Percentiles rank a stretch among this genome's conserved stretches.
Evolutionary conservation across 306 rosid genomes (phyloP).

Genomic region (Lablab purpureus): DNA sequence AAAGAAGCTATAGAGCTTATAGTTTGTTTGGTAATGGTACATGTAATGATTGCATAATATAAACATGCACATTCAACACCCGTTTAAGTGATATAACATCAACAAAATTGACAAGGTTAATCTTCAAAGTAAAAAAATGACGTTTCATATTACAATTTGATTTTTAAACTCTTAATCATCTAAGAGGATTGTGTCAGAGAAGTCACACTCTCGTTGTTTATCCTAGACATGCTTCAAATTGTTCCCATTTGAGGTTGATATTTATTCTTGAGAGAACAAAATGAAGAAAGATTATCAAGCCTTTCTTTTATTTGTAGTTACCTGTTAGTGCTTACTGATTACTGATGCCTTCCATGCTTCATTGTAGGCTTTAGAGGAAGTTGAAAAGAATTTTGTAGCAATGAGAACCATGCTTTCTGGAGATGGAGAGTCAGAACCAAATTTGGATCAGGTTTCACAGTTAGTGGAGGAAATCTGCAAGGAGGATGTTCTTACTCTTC

Average conservation of each 20-base stretch:
- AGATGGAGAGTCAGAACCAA: slow-evolving; percentile 90
- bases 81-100: slow-evolving; percentile 1
- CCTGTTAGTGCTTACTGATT: slow-evolving; percentile 30
- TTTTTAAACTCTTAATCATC: slow-evolving; percentile 16
- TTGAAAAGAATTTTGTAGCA: slow-evolving; percentile 82
- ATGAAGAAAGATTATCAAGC: slow-evolving; percentile 8
- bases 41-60: slow-evolving; percentile 19
- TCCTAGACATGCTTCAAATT: slow-evolving; percentile 3
- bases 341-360: slow-evolving; percentile 40
- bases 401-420: slow-evolving; percentile 90
- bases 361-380: slow-evolving; percentile 88
- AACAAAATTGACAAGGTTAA: slow-evolving; percentile 4
- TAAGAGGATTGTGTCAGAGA: slow-evolving; percentile 29
- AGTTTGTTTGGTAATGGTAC: slow-evolving; percentile 8
- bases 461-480: slow-evolving; percentile 83
- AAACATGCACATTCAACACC: slow-evolving; percentile 16
- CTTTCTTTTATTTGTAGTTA: slow-evolving; percentile 14
- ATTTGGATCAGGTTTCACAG: slow-evolving; percentile 77
- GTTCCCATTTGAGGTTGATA: slow-evolving; percentile 25
- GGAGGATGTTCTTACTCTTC: slow-evolving; percentile 78
- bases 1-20: slow-evolving; percentile 17
- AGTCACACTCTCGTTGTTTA: neutral
- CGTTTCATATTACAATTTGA: neutral
- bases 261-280: slow-evolving; percentile 2
- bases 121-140: slow-evolving; percentile 10